Evolutionary conservation across 2,329 filamentous ascomycete species (phyloP).

Genomic region (Colletotrichum sp.): DNA sequence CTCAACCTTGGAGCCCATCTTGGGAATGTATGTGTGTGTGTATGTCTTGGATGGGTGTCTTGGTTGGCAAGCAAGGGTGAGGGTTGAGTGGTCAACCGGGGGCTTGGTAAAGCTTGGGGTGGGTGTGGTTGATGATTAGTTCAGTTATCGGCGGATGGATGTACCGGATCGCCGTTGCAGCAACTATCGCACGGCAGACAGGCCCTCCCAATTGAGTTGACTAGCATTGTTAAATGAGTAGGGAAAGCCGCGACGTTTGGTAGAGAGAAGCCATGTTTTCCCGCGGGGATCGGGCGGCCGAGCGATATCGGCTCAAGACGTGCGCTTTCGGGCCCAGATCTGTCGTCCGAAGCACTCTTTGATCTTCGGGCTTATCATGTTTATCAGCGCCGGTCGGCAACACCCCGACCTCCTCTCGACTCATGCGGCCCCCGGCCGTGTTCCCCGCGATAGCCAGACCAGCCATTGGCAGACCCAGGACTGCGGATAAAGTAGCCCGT

Average conservation of each 20-base stretch:
- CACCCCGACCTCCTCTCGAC: background rate
- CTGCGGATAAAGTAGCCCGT: background rate
- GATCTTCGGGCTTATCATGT: background rate
- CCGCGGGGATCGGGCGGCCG: constrained; percentile 12
- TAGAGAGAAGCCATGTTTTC: background rate
- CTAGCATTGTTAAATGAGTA: constrained; percentile 6
- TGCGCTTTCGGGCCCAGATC: background rate
- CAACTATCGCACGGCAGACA: background rate
- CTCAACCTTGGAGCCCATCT: constrained; percentile 9
- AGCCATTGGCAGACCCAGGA: background rate
- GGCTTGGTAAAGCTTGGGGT: background rate
- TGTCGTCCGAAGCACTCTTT: background rate
- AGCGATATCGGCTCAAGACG: constrained; percentile 1
- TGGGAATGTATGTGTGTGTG: background rate
- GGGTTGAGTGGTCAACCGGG: background rate
- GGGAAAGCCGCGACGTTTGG: background rate
- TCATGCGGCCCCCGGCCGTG: background rate
- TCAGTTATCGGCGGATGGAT: background rate
- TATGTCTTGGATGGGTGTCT: background rate
- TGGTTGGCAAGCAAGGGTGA: background rate
- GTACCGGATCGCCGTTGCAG: background rate
- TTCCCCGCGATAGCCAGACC: constrained; percentile 2
- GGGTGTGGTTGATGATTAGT: background rate
- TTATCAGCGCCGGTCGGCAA: background rate
- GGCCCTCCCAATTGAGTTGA: background rate